Evolutionary conservation across 1,284 basidiomycete species (phyloP).

Genomic region (Boletellus deceptivus): DNA sequence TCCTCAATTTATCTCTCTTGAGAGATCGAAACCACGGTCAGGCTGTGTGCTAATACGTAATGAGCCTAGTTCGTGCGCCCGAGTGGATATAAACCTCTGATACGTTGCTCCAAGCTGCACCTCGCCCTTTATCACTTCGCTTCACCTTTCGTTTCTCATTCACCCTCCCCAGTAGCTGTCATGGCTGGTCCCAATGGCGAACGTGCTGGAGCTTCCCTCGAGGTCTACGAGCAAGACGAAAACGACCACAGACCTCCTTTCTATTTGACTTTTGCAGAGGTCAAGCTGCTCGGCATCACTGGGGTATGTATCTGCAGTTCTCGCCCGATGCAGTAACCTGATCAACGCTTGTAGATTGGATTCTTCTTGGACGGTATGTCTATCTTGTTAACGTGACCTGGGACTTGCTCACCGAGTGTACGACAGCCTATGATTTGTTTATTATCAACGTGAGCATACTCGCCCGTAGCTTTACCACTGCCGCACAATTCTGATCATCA

Average conservation of each 20-base stretch:
- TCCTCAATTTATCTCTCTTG: conserved; percentile 5
- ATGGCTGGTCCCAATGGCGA: conserved; percentile 13
- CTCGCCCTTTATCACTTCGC: not conserved
- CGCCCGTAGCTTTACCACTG: not conserved
- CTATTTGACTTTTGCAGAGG: conserved; percentile 45
- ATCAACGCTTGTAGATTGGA: conserved; percentile 47
- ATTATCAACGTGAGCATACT: conserved; percentile 62
- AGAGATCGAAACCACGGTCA: not conserved
- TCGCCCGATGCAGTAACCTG: not conserved
- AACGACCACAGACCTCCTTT: conserved; percentile 42
- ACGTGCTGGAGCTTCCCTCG: conserved; percentile 28
- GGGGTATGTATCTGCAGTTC: conserved; percentile 42
- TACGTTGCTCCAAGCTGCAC: too few species aligned
- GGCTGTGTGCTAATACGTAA: conserved; percentile 18
- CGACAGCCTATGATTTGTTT: conserved; percentile 70
- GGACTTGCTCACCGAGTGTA: not conserved
- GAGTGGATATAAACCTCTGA: conserved; percentile 17
- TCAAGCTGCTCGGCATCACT: conserved; percentile 59
- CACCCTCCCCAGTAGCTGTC: not conserved
- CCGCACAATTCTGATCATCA: not conserved
- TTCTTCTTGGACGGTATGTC: conserved; percentile 66
- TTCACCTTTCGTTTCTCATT: not conserved
- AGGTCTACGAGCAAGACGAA: conserved; percentile 46
- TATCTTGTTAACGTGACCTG: not conserved
- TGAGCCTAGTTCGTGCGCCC: not conserved